Conservation (phyloP, 768 basidiomycete genomes). For the Lentinula sp. region DNA sequence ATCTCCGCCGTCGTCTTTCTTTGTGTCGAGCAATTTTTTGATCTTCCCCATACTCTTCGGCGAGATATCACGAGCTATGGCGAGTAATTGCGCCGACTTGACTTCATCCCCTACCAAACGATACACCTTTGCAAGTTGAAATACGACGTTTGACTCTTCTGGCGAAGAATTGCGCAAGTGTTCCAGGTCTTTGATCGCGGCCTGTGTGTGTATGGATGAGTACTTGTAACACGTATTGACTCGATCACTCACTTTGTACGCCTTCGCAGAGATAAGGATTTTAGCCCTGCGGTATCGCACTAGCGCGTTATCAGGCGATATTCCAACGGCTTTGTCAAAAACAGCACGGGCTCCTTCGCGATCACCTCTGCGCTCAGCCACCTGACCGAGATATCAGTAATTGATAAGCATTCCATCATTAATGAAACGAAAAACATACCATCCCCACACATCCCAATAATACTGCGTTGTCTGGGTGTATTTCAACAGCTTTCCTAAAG, state of each 20-base stretch:
- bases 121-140: conserved; percentile 92
- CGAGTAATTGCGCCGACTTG: conserved; percentile 80
- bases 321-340: conserved; percentile 75
- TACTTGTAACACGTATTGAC: conserved; percentile 12
- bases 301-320: conserved; percentile 85
- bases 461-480: conserved; percentile 95
- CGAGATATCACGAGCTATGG: conserved; percentile 88
- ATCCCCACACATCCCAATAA: conserved; percentile 93
- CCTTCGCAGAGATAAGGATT: conserved; percentile 79
- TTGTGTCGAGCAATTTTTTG: conserved; percentile 69
- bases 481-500: conserved; percentile 85
- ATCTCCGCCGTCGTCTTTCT: conserved; percentile 52
- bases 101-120: conserved; percentile 72
- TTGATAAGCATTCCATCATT: not conserved
- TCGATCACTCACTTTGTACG: conserved; percentile 64
- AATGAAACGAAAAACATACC: conserved; percentile 48
- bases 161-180: conserved; percentile 76
- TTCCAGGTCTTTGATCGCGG: conserved; percentile 78
- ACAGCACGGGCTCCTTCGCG: conserved; percentile 67
- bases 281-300: conserved; percentile 93
- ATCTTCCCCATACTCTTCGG: conserved; percentile 86
- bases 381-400: conserved; percentile 36
- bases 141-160: conserved; percentile 94
- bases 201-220: conserved; percentile 38
- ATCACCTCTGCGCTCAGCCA: conserved; percentile 82